phyloP scores from a whole-genome alignment of 2,329 filamentous ascomycete genomes.

The Fusarium sp. region DNA sequence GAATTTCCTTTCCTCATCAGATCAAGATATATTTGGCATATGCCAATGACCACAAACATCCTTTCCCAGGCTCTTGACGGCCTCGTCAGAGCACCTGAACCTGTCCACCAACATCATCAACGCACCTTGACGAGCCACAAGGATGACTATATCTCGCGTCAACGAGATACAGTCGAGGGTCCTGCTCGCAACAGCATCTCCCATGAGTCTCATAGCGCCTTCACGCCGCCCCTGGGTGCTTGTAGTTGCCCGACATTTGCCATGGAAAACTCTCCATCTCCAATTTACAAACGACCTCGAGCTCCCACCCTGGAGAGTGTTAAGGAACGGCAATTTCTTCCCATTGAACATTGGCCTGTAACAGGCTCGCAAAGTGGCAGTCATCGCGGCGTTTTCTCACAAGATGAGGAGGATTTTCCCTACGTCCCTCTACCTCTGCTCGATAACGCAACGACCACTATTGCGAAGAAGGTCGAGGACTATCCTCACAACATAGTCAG shows the following conservation, averaged over 20 bases:
- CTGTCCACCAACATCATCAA: conserved; percentile 53
- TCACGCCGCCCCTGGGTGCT: conserved; percentile 49
- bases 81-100: conserved; percentile 51
- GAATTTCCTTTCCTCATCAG: conserved; percentile 14
- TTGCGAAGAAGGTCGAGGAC: conserved; percentile 29
- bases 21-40: conserved; percentile 24
- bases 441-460: conserved; percentile 13
- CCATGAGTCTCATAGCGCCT: conserved; percentile 17
- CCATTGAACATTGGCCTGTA: conserved; percentile 41
- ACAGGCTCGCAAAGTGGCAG: conserved; percentile 43
- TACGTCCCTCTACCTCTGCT: conserved; percentile 50
- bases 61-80: conserved; percentile 50
- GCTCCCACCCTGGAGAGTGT: conserved; percentile 50
- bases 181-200: conserved; percentile 13
- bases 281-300: conserved; percentile 40
- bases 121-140: conserved; percentile 49
- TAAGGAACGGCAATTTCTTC: conserved; percentile 43
- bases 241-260: conserved; percentile 39
- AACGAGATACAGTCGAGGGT: conserved; percentile 41
- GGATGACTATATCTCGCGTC: conserved; percentile 42
- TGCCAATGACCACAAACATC: conserved; percentile 37
- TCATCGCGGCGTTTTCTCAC: conserved; percentile 34
- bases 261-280: conserved; percentile 30
- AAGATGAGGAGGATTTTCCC: conserved; percentile 51
- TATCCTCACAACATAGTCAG: conserved; percentile 34